Evolutionary conservation across 768 basidiomycete species (phyloP).

Genomic region (Boletus pseudopeckii): DNA sequence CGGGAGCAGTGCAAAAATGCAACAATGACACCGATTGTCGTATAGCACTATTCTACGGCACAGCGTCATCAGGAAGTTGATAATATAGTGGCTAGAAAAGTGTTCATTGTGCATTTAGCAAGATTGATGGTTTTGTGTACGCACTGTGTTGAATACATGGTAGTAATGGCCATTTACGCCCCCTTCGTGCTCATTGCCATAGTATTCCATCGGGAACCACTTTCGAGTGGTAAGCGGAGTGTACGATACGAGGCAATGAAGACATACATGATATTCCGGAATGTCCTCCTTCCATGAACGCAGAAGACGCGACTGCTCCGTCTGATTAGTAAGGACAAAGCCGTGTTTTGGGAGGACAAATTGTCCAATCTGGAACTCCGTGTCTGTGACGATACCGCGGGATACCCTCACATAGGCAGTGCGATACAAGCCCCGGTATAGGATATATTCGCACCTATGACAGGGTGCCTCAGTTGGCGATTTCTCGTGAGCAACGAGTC

Average conservation of each 20-base stretch:
- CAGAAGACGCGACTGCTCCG: conserved; percentile 59
- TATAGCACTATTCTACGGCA: conserved; percentile 29
- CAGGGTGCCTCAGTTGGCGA: not conserved
- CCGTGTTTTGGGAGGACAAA: conserved; percentile 71
- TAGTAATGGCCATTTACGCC: conserved; percentile 72
- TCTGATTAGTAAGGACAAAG: conserved; percentile 51
- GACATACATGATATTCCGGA: conserved; percentile 57
- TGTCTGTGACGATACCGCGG: conserved; percentile 82
- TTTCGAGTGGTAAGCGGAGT: conserved; percentile 23
- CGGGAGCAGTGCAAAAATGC: conserved; percentile 9
- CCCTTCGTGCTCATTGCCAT: conserved; percentile 47
- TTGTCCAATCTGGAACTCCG: conserved; percentile 85
- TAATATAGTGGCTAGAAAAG: conserved; percentile 49
- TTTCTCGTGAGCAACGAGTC: not conserved
- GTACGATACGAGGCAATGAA: not conserved
- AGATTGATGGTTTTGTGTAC: conserved; percentile 18
- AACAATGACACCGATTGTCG: conserved; percentile 10
- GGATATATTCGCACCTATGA: conserved; percentile 84
- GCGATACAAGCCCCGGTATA: conserved; percentile 76
- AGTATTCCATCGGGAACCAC: conserved; percentile 80
- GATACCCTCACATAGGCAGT: conserved; percentile 83
- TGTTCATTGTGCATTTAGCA: not conserved
- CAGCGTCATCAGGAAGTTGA: conserved; percentile 43
- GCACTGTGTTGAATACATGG: conserved; percentile 71
- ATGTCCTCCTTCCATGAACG: conserved; percentile 66